These are phyloP conservation scores for Penicillium maclennaniae DNA, from an alignment of 495 filamentous ascomycete species.

Conservation along the genomic window DNA sequence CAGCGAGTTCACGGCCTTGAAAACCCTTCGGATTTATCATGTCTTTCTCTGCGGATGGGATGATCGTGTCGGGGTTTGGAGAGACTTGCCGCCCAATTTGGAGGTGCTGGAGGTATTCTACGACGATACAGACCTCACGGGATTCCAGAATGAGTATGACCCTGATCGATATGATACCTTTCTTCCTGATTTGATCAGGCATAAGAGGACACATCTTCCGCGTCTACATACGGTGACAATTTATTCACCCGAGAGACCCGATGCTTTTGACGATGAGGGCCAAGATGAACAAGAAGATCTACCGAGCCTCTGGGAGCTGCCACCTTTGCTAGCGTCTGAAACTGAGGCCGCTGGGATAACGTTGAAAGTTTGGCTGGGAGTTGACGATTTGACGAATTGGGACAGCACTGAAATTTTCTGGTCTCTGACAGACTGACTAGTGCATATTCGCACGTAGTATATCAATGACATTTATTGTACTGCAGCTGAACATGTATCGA, in stretches of 20 bases:
- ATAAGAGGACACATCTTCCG: not conserved
- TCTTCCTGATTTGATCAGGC: not conserved
- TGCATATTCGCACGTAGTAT: not conserved
- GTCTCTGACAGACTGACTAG: not conserved
- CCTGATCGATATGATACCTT: not conserved
- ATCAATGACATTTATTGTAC: not conserved
- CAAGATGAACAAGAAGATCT: not conserved
- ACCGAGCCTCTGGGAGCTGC: not conserved
- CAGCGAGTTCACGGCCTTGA: not conserved
- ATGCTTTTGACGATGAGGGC: not conserved
- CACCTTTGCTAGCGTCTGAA: not conserved
- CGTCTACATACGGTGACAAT: not conserved
- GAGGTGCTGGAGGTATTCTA: not conserved
- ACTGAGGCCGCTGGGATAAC: not conserved
- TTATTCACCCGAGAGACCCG: not conserved
- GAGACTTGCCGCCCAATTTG: not conserved
- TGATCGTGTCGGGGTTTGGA: not conserved
- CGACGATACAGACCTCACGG: not conserved
- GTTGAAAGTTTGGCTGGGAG: not conserved
- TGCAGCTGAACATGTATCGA: not conserved
- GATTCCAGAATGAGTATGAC: not conserved
- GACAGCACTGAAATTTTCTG: not conserved
- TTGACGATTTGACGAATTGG: not conserved
- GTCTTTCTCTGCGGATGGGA: not conserved
- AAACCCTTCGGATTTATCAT: not conserved